Percentiles rank a stretch among this genome's conserved stretches.
Evolutionary conservation across 805 yeast genomes (phyloP).

Genomic region (Wickerhamiella azyma): DNA sequence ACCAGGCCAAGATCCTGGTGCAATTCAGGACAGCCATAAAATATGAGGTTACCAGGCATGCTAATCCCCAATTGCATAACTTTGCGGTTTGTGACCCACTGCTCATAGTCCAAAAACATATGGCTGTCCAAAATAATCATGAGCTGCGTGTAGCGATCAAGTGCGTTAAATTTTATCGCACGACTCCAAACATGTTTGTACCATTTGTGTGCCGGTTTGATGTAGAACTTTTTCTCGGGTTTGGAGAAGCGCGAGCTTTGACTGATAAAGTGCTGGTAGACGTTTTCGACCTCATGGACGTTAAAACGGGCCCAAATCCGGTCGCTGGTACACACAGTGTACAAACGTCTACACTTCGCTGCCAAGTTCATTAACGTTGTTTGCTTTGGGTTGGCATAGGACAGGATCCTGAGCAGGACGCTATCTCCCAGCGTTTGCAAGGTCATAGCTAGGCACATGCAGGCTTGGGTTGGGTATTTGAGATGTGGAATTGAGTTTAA

Average conservation of each 20-base stretch:
- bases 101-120: not conserved
- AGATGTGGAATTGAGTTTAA: too few relatives aligned
- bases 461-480: too few relatives aligned
- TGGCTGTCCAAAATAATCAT: not conserved
- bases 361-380: too few relatives aligned
- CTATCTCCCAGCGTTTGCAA: too few relatives aligned
- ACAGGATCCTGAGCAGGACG: too few relatives aligned
- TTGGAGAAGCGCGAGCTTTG: not conserved
- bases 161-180: too few relatives aligned
- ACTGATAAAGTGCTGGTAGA: not conserved
- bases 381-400: too few relatives aligned
- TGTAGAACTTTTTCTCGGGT: not conserved
- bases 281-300: not conserved
- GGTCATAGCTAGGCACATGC: too few relatives aligned
- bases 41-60: not conserved
- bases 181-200: not conserved
- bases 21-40: not conserved
- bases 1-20: not conserved
- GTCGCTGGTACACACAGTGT: not conserved
- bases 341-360: too few relatives aligned
- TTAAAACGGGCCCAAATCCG: not conserved
- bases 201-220: not conserved
- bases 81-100: not conserved
- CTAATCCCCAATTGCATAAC: not conserved
- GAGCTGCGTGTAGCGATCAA: not conserved